Evolutionary conservation across 208 protist species (phyloP), one percentile per base, ranked within the genome.

Genomic region (Crithidia expoeki): DNA sequence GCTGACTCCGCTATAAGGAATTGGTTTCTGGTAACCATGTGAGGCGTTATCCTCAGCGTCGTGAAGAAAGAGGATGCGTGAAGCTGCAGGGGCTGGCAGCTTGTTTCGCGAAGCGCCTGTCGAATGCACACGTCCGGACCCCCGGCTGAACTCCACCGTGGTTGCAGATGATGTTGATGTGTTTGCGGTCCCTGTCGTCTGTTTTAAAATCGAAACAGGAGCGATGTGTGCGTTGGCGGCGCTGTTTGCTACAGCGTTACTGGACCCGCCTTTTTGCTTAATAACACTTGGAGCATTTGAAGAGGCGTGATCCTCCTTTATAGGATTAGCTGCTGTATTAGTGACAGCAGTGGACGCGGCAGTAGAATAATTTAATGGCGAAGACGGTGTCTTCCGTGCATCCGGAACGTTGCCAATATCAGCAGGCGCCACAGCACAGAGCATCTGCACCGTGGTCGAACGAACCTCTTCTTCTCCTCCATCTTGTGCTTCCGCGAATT

Each of bases 1-100:
- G 3, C 2, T 25, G 34, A 32, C 12, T 3, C 28, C 28, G n/a
- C n/a, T 44, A 4, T 28, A 21, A 6, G 10, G 4, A 19, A 7
- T 46, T 19, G 34, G 17, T 4, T 17, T 16, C 4, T 9, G 2
- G 17, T 55, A 12, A 7, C 16, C 44, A 38, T 28, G 44, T 36
- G 58, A 51, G 28, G 27, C 42, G 28, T 55, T 32, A 0, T 38
- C 59, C 0, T 55, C 59, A 2, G 42, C 59, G 5, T 65, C 46
- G 32, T 65, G 46, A 1, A 65, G 59, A 25, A 65, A 52, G 6
- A 65, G 59, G 3, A 55, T 32, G 16, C 59, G 59, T 0, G 59
- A 51, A 2, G 59, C 32, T 0, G 33, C 55, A 6, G 27, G 1
- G 27, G 42, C 16, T 9, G 42, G 16, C 9, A 32, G 46, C 0